Conservation (phyloP, 2,329 filamentous ascomycete species). For the Pestalotiopsis sp. region DNA sequence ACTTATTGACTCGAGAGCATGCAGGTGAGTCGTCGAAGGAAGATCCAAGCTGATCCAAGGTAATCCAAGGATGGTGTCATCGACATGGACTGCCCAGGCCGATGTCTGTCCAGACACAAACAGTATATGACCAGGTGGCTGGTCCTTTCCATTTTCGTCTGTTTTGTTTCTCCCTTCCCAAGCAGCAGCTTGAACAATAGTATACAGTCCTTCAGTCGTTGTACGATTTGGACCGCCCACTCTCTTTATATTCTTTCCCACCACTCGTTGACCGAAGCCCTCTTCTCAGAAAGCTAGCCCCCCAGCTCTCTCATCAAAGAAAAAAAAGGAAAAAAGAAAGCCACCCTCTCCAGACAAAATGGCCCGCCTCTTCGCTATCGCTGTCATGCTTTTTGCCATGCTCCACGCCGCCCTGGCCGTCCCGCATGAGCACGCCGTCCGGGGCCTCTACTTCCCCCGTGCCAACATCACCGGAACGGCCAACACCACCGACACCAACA, state of each 20-base stretch:
- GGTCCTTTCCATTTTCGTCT: background rate
- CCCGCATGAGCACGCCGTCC: background rate
- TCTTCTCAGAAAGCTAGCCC: background rate
- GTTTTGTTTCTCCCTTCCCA: background rate
- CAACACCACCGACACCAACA: background rate
- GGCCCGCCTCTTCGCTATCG: slow-evolving; percentile 1
- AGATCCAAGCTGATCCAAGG: background rate
- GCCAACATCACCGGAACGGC: background rate
- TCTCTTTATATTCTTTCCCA: background rate
- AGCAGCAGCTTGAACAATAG: background rate
- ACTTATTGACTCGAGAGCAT: background rate
- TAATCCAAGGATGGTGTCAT: background rate
- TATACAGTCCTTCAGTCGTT: background rate
- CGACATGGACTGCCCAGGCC: background rate
- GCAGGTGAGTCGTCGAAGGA: background rate
- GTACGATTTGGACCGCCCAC: background rate
- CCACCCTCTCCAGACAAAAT: background rate
- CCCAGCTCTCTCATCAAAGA: background rate
- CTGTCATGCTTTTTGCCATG: slow-evolving; percentile 7
- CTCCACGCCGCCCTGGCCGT: background rate
- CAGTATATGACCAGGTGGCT: background rate
- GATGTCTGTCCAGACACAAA: background rate
- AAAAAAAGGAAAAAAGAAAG: background rate
- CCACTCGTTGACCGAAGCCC: background rate
- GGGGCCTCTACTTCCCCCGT: background rate